phyloP scores from a whole-genome alignment of 2,329 filamentous ascomycete genomes.

The Helotiales sp. region DNA sequence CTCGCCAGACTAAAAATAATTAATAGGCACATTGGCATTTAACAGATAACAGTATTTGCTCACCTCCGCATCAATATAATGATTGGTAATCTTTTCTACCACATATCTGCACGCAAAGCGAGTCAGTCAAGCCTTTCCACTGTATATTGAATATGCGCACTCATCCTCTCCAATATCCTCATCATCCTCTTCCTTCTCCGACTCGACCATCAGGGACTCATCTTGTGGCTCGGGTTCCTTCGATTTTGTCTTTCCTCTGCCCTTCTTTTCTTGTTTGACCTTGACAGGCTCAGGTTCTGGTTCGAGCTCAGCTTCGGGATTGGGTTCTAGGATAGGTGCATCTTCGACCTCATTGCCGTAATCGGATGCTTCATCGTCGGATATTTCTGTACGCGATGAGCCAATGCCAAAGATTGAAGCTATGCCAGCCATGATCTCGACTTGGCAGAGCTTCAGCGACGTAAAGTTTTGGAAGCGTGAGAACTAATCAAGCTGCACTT shows the following conservation, averaged over 20 bases:
- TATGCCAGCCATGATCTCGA: constrained; percentile 1
- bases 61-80: constrained; percentile 60
- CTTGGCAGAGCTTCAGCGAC: constrained; percentile 9
- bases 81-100: constrained; percentile 71
- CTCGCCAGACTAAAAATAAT: constrained; percentile 37
- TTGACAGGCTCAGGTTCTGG: constrained; percentile 26
- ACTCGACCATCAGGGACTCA: constrained; percentile 23
- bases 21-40: constrained; percentile 6
- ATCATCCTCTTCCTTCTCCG: constrained; percentile 35
- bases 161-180: constrained; percentile 49
- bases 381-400: constrained; percentile 31
- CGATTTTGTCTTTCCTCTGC: constrained; percentile 26
- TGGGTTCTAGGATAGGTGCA: constrained; percentile 34
- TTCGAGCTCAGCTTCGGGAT: constrained; percentile 34
- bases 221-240: constrained; percentile 25
- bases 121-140: constrained; percentile 11
- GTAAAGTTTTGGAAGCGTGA: neutral
- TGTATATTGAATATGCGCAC: constrained; percentile 36
- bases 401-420: constrained; percentile 12
- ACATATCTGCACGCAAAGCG: constrained; percentile 56
- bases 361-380: constrained; percentile 35
- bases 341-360: constrained; percentile 34
- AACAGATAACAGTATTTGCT: constrained; percentile 24
- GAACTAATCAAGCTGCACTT: constrained; percentile 20
- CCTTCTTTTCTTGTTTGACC: constrained; percentile 8